These are phyloP conservation scores for Talaromyces ruber DNA, from an alignment of 495 filamentous ascomycete species.

Conservation along the genomic window DNA sequence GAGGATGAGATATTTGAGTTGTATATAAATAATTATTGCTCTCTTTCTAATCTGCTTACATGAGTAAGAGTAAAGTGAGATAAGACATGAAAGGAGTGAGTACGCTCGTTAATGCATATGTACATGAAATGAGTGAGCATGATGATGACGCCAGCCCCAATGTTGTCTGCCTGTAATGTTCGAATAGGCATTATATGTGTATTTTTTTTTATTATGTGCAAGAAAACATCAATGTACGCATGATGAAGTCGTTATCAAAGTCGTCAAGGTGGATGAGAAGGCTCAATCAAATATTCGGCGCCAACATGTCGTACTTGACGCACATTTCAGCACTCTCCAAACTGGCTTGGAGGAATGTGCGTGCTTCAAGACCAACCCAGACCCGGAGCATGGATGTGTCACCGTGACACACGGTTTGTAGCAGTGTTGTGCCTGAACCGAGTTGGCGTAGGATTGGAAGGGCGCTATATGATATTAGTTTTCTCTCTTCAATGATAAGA, in stretches of 20 bases:
- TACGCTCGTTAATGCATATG: neutral
- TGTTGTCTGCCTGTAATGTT: neutral
- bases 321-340: conserved; percentile 80
- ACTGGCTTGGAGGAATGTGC: conserved; percentile 78
- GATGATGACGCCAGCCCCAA: neutral
- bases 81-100: neutral
- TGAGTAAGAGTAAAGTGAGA: neutral
- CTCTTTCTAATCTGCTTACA: neutral
- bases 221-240: neutral
- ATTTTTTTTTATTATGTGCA: neutral
- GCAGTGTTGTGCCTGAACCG: conserved; percentile 52
- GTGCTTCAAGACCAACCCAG: conserved; percentile 86
- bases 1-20: neutral
- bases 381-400: conserved; percentile 91
- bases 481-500: neutral
- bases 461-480: conserved; percentile 42
- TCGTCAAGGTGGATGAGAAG: neutral
- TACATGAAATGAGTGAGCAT: neutral
- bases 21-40: neutral
- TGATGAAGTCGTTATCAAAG: neutral
- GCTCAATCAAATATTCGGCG: conserved; percentile 68
- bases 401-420: conserved; percentile 47
- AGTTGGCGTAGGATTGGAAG: conserved; percentile 87
- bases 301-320: conserved; percentile 75
- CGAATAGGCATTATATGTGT: neutral